A percentile compares a stretch with the other conserved stretches of the same genome.
Conservation (phyloP, 1,284 basidiomycete genomes). For the Naganishia sp. region DNA sequence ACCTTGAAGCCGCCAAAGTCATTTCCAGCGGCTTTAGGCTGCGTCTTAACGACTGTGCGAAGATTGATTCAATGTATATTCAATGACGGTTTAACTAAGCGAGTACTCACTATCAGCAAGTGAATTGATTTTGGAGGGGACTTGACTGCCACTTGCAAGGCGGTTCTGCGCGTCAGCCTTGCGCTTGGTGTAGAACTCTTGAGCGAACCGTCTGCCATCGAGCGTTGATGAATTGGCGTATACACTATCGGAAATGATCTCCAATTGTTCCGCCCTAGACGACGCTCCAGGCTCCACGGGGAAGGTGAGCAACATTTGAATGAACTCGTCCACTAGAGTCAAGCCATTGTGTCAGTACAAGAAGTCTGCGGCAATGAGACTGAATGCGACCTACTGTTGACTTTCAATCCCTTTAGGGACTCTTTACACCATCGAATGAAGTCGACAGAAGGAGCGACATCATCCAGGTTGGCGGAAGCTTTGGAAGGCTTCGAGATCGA, state of each 20-base stretch:
- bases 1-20: conserved; percentile 87
- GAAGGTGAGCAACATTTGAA: conserved; percentile 86
- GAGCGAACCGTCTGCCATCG: conserved; percentile 89
- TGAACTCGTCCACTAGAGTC: conserved; percentile 80
- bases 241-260: conserved; percentile 88
- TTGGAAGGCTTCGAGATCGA: conserved; percentile 50
- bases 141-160: conserved; percentile 29
- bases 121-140: conserved; percentile 62
- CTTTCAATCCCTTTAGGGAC: conserved; percentile 81
- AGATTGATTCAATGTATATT: neutral
- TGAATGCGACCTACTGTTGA: conserved; percentile 64
- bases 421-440: conserved; percentile 91
- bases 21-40: conserved; percentile 70
- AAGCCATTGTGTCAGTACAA: conserved; percentile 33
- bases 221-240: conserved; percentile 92
- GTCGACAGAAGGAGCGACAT: conserved; percentile 73
- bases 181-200: conserved; percentile 82
- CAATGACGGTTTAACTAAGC: neutral
- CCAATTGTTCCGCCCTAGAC: conserved; percentile 60
- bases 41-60: conserved; percentile 72
- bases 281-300: conserved; percentile 80
- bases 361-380: neutral
- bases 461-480: conserved; percentile 59
- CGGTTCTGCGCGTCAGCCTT: conserved; percentile 69
- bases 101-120: conserved; percentile 63